These are phyloP conservation scores for Talaromyces rugulosus DNA, from an alignment of 2,329 filamentous ascomycete species.

Conservation along the genomic window DNA sequence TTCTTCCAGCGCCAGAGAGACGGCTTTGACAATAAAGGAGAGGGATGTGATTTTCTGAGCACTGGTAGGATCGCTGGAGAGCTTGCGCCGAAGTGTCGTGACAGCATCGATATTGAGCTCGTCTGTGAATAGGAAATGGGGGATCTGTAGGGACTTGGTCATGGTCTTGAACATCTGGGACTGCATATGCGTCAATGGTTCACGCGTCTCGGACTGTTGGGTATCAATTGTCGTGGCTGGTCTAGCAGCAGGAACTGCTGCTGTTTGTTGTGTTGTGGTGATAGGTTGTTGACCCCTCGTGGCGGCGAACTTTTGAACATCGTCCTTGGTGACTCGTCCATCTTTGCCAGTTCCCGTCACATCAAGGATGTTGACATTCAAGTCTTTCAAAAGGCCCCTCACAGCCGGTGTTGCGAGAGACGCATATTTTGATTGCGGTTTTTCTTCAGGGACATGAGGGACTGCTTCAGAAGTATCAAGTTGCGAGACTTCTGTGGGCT, in stretches of 20 bases:
- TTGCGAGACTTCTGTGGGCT: constrained; percentile 1
- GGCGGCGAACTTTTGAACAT: constrained; percentile 70
- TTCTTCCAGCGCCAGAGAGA: constrained; percentile 75
- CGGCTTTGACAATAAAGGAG: constrained; percentile 92
- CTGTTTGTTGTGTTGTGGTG: background rate
- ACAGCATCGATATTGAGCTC: constrained; percentile 78
- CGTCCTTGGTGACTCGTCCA: constrained; percentile 87
- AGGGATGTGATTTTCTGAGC: constrained; percentile 77
- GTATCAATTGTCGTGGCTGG: constrained; percentile 34
- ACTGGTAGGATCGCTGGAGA: constrained; percentile 58
- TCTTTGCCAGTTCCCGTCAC: constrained; percentile 84
- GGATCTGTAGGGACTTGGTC: constrained; percentile 85
- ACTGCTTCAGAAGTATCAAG: constrained; percentile 13
- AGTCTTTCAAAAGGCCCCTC: constrained; percentile 76
- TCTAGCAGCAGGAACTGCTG: constrained; percentile 14
- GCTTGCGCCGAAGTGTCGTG: constrained; percentile 64
- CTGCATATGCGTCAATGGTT: constrained; percentile 73
- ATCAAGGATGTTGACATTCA: constrained; percentile 71
- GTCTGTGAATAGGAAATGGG: constrained; percentile 93
- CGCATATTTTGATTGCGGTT: constrained; percentile 56
- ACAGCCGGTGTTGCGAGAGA: constrained; percentile 88
- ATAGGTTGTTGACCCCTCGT: constrained; percentile 38
- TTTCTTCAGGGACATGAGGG: constrained; percentile 11
- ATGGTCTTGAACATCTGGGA: constrained; percentile 96
- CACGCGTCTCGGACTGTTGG: constrained; percentile 62